Percentiles rank a stretch among this genome's conserved stretches.
These are phyloP conservation scores for Neurospora hispaniola DNA, from an alignment of 495 filamentous ascomycete species.

Conservation along the genomic window DNA sequence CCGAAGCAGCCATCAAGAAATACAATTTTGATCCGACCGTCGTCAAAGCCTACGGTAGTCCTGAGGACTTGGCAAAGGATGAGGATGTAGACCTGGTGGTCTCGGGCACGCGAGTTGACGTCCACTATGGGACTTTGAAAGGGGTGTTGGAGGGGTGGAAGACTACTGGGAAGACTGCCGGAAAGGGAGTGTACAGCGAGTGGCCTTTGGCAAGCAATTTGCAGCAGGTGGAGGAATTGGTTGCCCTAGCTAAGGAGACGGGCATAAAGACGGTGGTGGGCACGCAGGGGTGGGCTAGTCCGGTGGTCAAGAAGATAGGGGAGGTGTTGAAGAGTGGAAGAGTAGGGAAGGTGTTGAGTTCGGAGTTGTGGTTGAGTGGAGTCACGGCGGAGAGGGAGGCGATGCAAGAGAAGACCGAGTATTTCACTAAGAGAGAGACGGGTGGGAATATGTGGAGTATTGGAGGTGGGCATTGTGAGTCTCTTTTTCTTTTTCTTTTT, in stretches of 20 bases:
- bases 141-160: conserved; percentile 47
- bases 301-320: conserved; percentile 33
- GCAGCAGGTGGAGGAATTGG: conserved; percentile 31
- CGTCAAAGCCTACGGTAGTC: conserved; percentile 41
- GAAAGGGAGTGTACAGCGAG: conserved; percentile 38
- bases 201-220: conserved; percentile 41
- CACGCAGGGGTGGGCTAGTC: conserved; percentile 38
- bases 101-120: conserved; percentile 42
- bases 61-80: conserved; percentile 35
- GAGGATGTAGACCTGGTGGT: conserved; percentile 49
- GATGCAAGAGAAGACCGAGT: conserved; percentile 24
- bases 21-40: conserved; percentile 29
- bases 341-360: conserved; percentile 46
- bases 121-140: conserved; percentile 29
- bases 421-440: conserved; percentile 33
- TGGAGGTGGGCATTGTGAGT: conserved; percentile 39
- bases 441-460: conserved; percentile 46
- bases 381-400: conserved; percentile 25
- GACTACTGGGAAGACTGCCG: conserved; percentile 3
- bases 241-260: conserved; percentile 21
- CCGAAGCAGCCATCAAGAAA: conserved; percentile 35
- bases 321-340: conserved; percentile 33
- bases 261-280: conserved; percentile 41
- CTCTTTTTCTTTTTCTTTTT: neutral
- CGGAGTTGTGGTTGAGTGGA: conserved; percentile 32